Conservation (phyloP, 306 rosid genomes). For the Boehmeria nivea region DNA sequence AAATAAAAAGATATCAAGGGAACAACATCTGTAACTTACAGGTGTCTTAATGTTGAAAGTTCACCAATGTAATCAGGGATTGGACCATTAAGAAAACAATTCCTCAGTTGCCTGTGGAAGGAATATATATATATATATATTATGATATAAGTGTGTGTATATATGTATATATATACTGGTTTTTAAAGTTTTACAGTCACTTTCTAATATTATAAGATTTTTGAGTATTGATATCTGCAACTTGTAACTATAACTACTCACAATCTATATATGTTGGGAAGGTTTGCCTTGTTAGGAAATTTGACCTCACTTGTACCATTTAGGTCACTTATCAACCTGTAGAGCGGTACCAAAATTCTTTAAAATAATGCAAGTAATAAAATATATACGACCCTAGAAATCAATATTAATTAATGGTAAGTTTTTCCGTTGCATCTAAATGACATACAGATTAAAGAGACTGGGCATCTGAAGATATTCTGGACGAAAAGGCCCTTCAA, state of each 20-base stretch:
- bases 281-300: not conserved
- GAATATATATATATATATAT: not conserved
- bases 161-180: not conserved
- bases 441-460: not conserved
- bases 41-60: not conserved
- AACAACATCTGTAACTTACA: not conserved
- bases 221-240: too few species aligned
- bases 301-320: not conserved
- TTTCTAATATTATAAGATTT: too few species aligned
- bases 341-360: not conserved
- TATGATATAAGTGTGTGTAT: too few species aligned
- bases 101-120: constrained; percentile 9
- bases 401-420: too few species aligned
- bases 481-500: not conserved
- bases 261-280: not conserved
- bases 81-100: constrained; percentile 9
- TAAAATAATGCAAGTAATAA: not conserved
- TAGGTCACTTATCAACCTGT: constrained; percentile 8
- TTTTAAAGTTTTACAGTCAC: not conserved
- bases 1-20: not conserved
- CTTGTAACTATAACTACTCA: too few species aligned
- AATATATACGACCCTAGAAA: not conserved
- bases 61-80: not conserved
- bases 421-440: too few species aligned
- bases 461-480: not conserved